A percentile compares a stretch with the other conserved stretches of the same genome.
Evolutionary conservation across 2,329 filamentous ascomycete species (phyloP).

Genomic region (Microdochium paspali): DNA sequence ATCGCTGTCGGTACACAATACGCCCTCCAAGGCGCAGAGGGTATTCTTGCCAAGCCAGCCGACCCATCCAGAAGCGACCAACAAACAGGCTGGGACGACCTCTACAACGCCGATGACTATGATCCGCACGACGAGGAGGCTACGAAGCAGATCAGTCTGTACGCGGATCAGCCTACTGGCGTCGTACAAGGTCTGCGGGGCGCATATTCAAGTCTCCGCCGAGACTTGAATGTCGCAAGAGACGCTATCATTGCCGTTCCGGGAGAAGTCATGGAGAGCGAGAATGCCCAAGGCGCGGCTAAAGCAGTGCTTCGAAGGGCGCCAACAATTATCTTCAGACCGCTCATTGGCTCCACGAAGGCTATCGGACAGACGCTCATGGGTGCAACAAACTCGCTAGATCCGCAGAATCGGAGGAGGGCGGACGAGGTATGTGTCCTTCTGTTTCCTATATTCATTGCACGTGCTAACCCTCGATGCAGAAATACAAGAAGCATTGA

Average conservation of each 20-base stretch:
- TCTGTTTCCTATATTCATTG: not conserved
- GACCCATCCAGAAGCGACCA: constrained; percentile 16
- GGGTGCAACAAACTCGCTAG: constrained; percentile 85
- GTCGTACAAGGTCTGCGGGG: constrained; percentile 79
- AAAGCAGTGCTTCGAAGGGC: constrained; percentile 70
- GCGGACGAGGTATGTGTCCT: constrained; percentile 75
- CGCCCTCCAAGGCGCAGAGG: constrained; percentile 83
- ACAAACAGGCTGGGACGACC: constrained; percentile 41
- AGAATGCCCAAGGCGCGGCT: constrained; percentile 70
- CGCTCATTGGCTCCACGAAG: constrained; percentile 83
- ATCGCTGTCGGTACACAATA: constrained; percentile 91
- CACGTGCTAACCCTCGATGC: not conserved
- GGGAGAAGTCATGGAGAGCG: constrained; percentile 80
- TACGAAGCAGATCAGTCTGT: constrained; percentile 74
- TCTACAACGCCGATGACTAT: constrained; percentile 27
- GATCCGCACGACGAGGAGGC: constrained; percentile 50
- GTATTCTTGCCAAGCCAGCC: constrained; percentile 49
- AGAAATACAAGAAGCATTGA: constrained; percentile 42
- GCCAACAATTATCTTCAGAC: constrained; percentile 86
- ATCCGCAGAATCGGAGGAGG: constrained; percentile 70
- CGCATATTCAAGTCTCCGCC: constrained; percentile 72
- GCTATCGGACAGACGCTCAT: constrained; percentile 82
- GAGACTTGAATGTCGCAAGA: constrained; percentile 76
- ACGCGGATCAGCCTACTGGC: constrained; percentile 87
- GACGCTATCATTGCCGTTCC: constrained; percentile 95